phyloP scores from a whole-genome alignment of 345 rosid species.

The Clarkia xantiana region DNA sequence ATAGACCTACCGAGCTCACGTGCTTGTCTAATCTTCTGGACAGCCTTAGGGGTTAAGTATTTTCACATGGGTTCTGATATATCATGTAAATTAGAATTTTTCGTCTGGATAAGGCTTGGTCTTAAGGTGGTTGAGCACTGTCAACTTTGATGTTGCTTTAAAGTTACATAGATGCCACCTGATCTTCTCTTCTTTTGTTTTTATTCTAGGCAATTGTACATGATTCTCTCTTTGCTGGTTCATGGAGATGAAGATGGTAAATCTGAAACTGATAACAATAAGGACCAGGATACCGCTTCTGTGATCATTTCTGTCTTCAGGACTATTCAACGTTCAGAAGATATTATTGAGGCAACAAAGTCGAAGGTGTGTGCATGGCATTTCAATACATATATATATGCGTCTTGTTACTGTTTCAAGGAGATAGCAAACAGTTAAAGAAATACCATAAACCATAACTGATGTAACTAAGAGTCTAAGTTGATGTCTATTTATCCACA shows the following conservation, averaged over 20 bases:
- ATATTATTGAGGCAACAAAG: conserved; percentile 51
- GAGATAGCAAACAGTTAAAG: neutral
- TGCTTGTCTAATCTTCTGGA: too few relatives aligned
- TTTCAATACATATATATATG: neutral
- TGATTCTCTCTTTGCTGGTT: conserved; percentile 48
- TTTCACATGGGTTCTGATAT: too few relatives aligned
- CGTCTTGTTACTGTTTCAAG: neutral
- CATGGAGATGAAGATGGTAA: conserved; percentile 74
- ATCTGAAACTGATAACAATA: conserved; percentile 40
- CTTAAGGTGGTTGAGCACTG: too few relatives aligned
- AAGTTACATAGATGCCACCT: neutral
- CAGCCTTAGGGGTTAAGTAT: too few relatives aligned
- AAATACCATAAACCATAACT: neutral
- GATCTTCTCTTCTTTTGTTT: neutral
- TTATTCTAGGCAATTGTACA: conserved; percentile 58
- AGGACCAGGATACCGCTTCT: conserved; percentile 46
- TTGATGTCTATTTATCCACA: too few relatives aligned
- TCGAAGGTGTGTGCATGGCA: conserved; percentile 41
- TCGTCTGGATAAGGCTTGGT: too few relatives aligned
- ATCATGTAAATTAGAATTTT: too few relatives aligned
- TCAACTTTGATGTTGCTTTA: too few relatives aligned
- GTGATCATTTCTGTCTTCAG: conserved; percentile 36
- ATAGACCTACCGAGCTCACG: too few relatives aligned
- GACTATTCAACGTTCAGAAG: conserved; percentile 61
- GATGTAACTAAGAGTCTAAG: too few relatives aligned